phyloP scores from a whole-genome alignment of 164 flowering plant genomes.

The Aristolochia californica region DNA sequence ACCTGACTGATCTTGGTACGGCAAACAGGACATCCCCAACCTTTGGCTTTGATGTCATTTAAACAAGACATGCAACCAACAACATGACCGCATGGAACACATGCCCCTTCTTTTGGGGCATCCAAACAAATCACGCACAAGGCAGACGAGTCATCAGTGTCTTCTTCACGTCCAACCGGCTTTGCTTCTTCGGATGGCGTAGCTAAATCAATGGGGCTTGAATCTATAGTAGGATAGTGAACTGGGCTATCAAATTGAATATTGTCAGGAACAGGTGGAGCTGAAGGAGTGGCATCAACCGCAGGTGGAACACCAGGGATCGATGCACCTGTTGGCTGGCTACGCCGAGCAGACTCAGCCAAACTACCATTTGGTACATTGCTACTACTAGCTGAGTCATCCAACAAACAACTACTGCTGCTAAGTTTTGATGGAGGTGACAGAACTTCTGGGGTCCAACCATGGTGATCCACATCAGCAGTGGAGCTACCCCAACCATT shows the following conservation, averaged over 20 bases:
- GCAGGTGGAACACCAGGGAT: constrained; percentile 6
- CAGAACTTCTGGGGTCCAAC: constrained; percentile 10
- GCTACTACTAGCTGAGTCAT: constrained; percentile 10
- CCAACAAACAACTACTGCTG: constrained; percentile 16
- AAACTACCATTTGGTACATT: constrained; percentile 19
- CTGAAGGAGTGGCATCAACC: constrained; percentile 38
- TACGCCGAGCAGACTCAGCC: neutral
- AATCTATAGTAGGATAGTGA: constrained; percentile 66
- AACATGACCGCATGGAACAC: constrained; percentile 97
- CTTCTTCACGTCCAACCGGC: constrained; percentile 1
- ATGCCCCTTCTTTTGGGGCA: constrained; percentile 86
- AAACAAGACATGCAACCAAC: constrained; percentile 96
- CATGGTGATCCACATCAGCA: constrained; percentile 14
- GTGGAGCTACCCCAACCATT: constrained; percentile 15
- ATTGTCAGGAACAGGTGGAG: constrained; percentile 42
- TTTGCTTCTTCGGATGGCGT: constrained; percentile 14
- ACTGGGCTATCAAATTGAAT: constrained; percentile 39
- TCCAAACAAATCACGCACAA: constrained; percentile 85
- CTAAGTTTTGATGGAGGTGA: constrained; percentile 22
- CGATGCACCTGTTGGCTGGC: constrained; percentile 8
- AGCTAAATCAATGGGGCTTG: constrained; percentile 35
- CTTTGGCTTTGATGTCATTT: constrained; percentile 62
- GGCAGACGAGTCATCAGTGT: constrained; percentile 17
- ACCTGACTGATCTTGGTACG: constrained; percentile 76
- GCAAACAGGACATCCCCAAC: constrained; percentile 93